Conservation (phyloP, 1,284 basidiomycete species). For the Chalciporus sp. region DNA sequence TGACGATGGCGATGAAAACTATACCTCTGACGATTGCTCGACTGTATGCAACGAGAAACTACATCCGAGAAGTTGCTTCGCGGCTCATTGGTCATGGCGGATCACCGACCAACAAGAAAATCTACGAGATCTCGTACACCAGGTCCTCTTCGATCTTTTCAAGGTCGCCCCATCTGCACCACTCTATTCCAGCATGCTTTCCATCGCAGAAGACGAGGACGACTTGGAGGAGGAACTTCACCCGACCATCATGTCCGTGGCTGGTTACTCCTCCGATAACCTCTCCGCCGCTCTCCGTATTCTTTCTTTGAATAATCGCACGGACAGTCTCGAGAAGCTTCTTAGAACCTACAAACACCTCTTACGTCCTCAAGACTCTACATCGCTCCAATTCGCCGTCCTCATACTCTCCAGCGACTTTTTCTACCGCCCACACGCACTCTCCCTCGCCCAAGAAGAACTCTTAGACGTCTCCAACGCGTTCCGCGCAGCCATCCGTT, state of each 20-base stretch:
- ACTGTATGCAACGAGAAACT: conserved; percentile 25
- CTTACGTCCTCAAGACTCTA: conserved; percentile 56
- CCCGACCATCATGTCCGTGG: conserved; percentile 41
- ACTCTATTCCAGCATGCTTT: conserved; percentile 47
- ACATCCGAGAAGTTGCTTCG: conserved; percentile 39
- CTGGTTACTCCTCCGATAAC: conserved; percentile 51
- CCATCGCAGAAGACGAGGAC: conserved; percentile 38
- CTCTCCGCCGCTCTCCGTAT: conserved; percentile 57
- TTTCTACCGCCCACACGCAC: conserved; percentile 36
- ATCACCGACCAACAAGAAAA: conserved; percentile 42
- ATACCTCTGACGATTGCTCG: conserved; percentile 30
- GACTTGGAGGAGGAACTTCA: conserved; percentile 39
- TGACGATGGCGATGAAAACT: conserved; percentile 32
- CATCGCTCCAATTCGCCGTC: conserved; percentile 48
- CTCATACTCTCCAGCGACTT: conserved; percentile 37
- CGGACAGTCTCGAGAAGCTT: conserved; percentile 40
- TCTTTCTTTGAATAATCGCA: conserved; percentile 39
- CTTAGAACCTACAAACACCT: conserved; percentile 52
- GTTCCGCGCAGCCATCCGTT: conserved; percentile 44
- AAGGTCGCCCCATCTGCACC: conserved; percentile 46
- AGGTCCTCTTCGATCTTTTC: conserved; percentile 48
- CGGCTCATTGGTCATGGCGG: conserved; percentile 52
- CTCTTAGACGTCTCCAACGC: conserved; percentile 46
- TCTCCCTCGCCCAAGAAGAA: conserved; percentile 53
- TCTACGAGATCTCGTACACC: conserved; percentile 48